Evolutionary conservation across 2,329 filamentous ascomycete species (phyloP), one percentile per base, ranked within the genome.

Genomic region (Blastomyces silverae): DNA sequence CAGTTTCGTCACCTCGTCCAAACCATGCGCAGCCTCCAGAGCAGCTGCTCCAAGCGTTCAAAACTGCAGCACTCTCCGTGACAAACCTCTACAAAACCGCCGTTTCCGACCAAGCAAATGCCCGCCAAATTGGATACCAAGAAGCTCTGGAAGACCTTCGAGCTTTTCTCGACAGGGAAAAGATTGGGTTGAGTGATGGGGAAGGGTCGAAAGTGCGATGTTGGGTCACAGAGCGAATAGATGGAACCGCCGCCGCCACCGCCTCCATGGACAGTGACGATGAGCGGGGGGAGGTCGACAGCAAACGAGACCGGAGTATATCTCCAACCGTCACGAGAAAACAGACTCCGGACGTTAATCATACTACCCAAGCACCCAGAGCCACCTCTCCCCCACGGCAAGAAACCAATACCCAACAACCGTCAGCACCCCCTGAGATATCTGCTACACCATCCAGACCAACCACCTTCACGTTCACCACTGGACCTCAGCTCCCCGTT

Each of bases 21-120:
- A 71, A 64, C 52, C 64, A 68, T 2, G 66, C 68, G 46, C 79
- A 80, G 65, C 79, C 80, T 55, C 77, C 79, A 2, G 80, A 82
- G 71, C 76, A 81, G 73, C 86, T 97, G 59, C 86, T 97, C 65
- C 88, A 93, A 71, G 88, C 91, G 65, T 99, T 99, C 83, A 94
- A 92, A 77, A 87, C 89, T 20, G 94, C 94, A 44, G 94, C 94
- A 25, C 83, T 97, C 44, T 96, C 92, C 6, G 92, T 97, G 64
- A 97, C 94, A 59, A 96, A 95, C 73, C 87, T 99, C 17, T 97
- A 97, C 81, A 97, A 96, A 78, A 92, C 88, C 50, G 93, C 93
- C 2, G 89, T 90, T 15, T 83, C 87, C 42, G 89, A 90, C 60
- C 88, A 94, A 74, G 83, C 88, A 61, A 87, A 88, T 71, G 87